These are phyloP conservation scores for Nyctanthes arbortristis DNA, from an alignment of 257 asterid genomes.

Conservation along the genomic window DNA sequence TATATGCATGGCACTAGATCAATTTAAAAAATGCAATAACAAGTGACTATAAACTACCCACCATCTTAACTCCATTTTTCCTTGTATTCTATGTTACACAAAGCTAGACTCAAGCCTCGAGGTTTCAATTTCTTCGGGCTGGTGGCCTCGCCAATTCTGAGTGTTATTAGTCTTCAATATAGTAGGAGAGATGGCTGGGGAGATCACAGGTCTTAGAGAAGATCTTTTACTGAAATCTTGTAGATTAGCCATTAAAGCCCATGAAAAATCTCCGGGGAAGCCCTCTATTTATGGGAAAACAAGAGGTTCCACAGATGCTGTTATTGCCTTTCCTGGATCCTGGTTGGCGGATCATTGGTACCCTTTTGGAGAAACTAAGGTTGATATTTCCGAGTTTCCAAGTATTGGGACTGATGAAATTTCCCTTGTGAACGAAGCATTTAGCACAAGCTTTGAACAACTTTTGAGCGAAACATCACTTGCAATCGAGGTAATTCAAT, in stretches of 20 bases:
- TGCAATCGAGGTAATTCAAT: constrained; percentile 52
- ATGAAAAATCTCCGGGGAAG: constrained; percentile 48
- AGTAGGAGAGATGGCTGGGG: constrained; percentile 55
- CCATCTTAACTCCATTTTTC: background rate
- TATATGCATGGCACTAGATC: no score
- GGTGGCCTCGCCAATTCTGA: no score
- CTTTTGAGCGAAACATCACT: constrained; percentile 50
- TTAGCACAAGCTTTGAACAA: constrained; percentile 49
- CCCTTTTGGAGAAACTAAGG: constrained; percentile 65
- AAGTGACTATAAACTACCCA: background rate
- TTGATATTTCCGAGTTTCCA: constrained; percentile 49
- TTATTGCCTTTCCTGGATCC: constrained; percentile 70
- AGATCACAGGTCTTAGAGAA: constrained; percentile 46
- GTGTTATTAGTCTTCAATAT: constrained; percentile 15
- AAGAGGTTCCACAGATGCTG: constrained; percentile 44
- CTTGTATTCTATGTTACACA: no score
- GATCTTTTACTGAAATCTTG: constrained; percentile 67
- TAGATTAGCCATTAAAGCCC: constrained; percentile 66
- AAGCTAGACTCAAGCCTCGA: background rate
- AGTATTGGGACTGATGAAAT: constrained; percentile 61
- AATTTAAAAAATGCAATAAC: background rate
- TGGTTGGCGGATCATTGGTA: constrained; percentile 70
- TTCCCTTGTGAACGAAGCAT: constrained; percentile 67
- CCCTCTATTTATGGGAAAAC: constrained; percentile 51
- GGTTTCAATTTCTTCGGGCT: no score